Base-by-base conservation (phyloP, 2,329 filamentous ascomycete species). In the Lachnellula occidentalis region DNA sequence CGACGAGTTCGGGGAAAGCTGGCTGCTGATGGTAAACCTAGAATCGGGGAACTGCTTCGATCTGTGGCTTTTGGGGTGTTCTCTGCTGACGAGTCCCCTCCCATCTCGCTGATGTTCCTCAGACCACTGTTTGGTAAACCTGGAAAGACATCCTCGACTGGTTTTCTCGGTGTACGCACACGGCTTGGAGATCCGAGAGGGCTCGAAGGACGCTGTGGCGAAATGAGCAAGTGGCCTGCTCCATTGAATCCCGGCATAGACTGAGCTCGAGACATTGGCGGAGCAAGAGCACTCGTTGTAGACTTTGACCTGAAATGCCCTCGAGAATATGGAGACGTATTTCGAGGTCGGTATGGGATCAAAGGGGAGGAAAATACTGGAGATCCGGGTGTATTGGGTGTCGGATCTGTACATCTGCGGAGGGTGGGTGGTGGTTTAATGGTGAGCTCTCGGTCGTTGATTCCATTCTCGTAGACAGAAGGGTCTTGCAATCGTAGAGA, bases 171-270 rank as follows among this genome's bases (percentile, higher is more conserved):
- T 17, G 73, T 69, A 47, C 80, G 77, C 31, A 75, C 69, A 42
- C 80, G 75, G 61, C 70, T 77, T 2, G 80, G 80, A 3, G 81
- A 82, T 14, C 74, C 73, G 3, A 74, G 72, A 8, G 81, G 80
- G 61, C 81, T 84, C 43, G 74, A 73, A 3, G 80, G 76, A 31
- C 80, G 79, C 15, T 59, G 53, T 2, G 80, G 77, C 34, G 78
- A 76, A 60, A 76, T 78, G 22, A 83, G 72, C 22, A 85, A 72
- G 62, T 83, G 80, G 45, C 82, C 81, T 9, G 80, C 74, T 37
- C 77, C 80, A 61, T 78, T 83, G 22, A 85, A 76, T 27, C 82
- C 81, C 12, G 83, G 83, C 75, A 86, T 76, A 8, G 82, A 86
- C 65, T 83, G 81, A 27, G 83, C 82, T 59, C 83, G 79, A 14